Conservation (phyloP, 805 yeast genomes). For the Suhomyces faveliae region DNA sequence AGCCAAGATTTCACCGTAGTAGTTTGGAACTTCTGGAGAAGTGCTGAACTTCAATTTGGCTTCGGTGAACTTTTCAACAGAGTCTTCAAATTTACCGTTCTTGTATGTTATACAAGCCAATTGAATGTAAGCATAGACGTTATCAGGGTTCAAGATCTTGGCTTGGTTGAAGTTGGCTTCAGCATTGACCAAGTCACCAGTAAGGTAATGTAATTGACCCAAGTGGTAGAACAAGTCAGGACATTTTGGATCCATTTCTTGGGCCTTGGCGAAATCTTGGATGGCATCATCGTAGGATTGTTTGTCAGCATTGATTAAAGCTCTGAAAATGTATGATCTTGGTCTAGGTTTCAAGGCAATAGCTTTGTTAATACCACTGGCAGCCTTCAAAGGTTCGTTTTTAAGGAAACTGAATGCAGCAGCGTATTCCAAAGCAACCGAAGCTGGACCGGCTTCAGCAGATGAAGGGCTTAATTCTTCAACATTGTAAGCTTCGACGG, state of each 20-base stretch:
- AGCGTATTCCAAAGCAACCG: conserved; percentile 78
- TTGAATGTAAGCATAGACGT: conserved; percentile 86
- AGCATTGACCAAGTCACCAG: conserved; percentile 72
- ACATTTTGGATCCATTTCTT: conserved; percentile 61
- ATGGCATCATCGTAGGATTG: conserved; percentile 59
- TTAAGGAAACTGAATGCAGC: conserved; percentile 84
- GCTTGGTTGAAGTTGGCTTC: conserved; percentile 73
- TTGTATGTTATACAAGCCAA: conserved; percentile 89
- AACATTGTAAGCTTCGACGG: conserved; percentile 47
- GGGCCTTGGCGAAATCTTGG: conserved; percentile 69
- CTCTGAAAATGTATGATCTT: conserved; percentile 78
- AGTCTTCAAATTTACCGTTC: conserved; percentile 57
- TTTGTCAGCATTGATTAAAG: conserved; percentile 79
- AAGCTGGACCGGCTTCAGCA: conserved; percentile 41
- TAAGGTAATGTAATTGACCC: conserved; percentile 86
- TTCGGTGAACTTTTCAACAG: conserved; percentile 64
- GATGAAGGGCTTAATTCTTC: conserved; percentile 32
- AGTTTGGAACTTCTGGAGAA: conserved; percentile 89
- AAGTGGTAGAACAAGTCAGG: conserved; percentile 90
- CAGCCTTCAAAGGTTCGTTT: conserved; percentile 65
- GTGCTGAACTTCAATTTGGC: conserved; percentile 78
- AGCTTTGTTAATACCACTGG: conserved; percentile 62
- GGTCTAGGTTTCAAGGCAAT: conserved; percentile 70
- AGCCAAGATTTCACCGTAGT: conserved; percentile 89
- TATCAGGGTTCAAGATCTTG: conserved; percentile 67